Evolutionary conservation across 176 grass and related monocot genomes (phyloP), one percentile per base, ranked within the genome.

Genomic region (Pontederia crassipes): DNA sequence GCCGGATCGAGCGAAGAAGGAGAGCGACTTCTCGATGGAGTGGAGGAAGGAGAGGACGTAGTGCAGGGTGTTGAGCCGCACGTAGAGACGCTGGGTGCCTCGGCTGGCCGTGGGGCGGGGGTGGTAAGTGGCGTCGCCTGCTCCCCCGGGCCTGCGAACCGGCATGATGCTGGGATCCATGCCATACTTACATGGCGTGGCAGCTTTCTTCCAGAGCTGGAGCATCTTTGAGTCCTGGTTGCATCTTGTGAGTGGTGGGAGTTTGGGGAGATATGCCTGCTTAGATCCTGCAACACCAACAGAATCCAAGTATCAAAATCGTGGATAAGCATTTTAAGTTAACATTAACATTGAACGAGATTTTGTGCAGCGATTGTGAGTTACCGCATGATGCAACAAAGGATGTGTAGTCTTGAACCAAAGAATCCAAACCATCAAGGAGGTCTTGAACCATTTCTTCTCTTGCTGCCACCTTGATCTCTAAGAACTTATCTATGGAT

Each of bases 1-100:
- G 51, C 51, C 51, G 51, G 51, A 13, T 7, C 57, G 59, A 11
- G 85, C 82, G 78, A 64, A 46, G 27, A 72, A 65, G 14, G 68
- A 57, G 55, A 89, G 79, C 14, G 90, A 77, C 14, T 58, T 55
- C 64, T 86, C 80, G 0, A 95, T 58, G 17, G 77, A 11, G 55
- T 82, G 65, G 18, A 84, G n/a, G 74, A 89, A 73, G 70, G 62
- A 55, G 49, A 95, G 80, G 71, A 90, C 35, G 57, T 82, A 84
- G 69, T 96, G 78, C 28, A 96, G 83, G 17, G 86, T 96, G 78
- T 96, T 96, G 62, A 96, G 75, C 17, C 91, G 86, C 45, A 90
- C 74, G 61, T 90, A 90, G 49, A 96, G 80, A 2, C 91, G 86
- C 68, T 96, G 86, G 13, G 86, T 96, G 73, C 83, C 86, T 0